Conservation (phyloP, 2,329 filamentous ascomycete species). For the Xylogone sp. region DNA sequence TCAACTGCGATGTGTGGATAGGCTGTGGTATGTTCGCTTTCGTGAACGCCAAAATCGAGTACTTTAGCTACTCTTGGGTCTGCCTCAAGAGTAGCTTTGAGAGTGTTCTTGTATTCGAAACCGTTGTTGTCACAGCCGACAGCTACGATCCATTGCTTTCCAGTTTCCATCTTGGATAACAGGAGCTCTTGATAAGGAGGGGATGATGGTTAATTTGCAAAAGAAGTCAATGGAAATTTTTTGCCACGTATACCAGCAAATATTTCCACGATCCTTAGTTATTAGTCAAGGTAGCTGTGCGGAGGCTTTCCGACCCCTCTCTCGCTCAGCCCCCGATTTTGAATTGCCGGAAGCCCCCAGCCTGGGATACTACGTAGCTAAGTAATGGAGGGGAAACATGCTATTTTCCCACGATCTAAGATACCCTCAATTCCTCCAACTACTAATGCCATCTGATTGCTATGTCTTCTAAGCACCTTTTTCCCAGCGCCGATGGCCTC, state of each 20-base stretch:
- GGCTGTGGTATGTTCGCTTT: constrained; percentile 67
- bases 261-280: too few species aligned
- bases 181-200: not conserved
- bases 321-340: too few species aligned
- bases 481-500: constrained; percentile 39
- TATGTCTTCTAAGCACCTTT: constrained; percentile 53
- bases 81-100: constrained; percentile 68
- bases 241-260: not conserved
- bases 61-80: constrained; percentile 64
- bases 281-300: too few species aligned
- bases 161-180: too few species aligned
- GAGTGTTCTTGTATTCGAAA: constrained; percentile 71
- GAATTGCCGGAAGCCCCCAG: too few species aligned
- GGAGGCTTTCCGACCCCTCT: too few species aligned
- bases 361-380: not conserved
- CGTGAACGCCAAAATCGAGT: constrained; percentile 68
- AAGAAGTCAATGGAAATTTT: not conserved
- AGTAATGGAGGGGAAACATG: not conserved
- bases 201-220: too few species aligned
- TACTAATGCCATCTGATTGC: not conserved
- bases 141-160: too few species aligned
- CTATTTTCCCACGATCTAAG: too few species aligned
- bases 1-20: constrained; percentile 77
- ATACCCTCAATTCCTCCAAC: too few species aligned
- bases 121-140: constrained; percentile 35